phyloP scores from a whole-genome alignment of 2,329 filamentous ascomycete genomes.

The Cladosporium velox region DNA sequence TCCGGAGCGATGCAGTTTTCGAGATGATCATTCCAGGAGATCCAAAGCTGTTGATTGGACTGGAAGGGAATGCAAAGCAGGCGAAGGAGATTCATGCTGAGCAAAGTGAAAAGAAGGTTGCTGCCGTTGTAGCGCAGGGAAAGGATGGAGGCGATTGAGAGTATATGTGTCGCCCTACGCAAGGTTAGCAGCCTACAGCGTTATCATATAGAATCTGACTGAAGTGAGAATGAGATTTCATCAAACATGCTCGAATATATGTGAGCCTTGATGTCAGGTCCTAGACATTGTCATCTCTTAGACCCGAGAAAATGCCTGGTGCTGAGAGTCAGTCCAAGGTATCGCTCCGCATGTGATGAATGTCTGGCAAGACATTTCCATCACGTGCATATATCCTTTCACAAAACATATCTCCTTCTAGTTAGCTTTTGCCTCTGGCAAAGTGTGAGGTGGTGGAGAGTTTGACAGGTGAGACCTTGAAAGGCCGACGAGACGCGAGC shows the following conservation, averaged over 20 bases:
- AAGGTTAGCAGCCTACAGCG: background rate
- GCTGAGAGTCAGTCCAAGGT: background rate
- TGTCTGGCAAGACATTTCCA: background rate
- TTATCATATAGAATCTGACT: background rate
- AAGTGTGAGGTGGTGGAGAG: background rate
- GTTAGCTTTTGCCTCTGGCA: background rate
- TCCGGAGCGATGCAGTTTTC: conserved; percentile 54
- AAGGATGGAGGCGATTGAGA: background rate
- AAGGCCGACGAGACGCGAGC: conserved; percentile 1
- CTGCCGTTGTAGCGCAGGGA: background rate
- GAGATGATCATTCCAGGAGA: conserved; percentile 54
- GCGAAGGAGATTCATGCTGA: conserved; percentile 5
- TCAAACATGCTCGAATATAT: background rate
- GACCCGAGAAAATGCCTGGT: background rate
- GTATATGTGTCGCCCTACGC: background rate
- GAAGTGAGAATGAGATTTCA: background rate
- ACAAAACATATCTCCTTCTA: background rate
- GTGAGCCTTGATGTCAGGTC: background rate
- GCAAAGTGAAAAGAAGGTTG: background rate
- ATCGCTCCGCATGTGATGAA: background rate
- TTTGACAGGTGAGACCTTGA: background rate
- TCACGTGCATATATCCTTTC: background rate
- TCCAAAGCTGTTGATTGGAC: conserved; percentile 35
- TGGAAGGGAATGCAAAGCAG: conserved; percentile 36
- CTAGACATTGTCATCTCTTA: background rate